Percentiles rank a stretch among this genome's conserved stretches.
phyloP scores from a whole-genome alignment of 495 filamentous ascomycete species.

The Neurospora discreta region DNA sequence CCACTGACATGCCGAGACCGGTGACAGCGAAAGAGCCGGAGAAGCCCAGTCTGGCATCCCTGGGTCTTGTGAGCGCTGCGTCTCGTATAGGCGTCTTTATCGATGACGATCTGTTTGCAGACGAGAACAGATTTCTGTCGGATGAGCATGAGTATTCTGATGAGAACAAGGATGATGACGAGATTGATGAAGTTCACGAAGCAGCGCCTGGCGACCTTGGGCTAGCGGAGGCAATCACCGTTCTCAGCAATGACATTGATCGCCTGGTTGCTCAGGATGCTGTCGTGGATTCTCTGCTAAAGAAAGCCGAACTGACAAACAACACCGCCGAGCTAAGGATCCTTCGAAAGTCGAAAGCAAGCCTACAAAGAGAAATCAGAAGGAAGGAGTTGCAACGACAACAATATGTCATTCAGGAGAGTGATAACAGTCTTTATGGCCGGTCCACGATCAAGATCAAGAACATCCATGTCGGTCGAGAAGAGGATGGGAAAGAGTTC shows the following conservation, averaged over 20 bases:
- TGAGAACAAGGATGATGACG: slow-evolving; percentile 45
- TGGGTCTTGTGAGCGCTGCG: slow-evolving; percentile 76
- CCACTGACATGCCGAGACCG: slow-evolving; percentile 38
- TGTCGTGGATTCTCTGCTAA: slow-evolving; percentile 79
- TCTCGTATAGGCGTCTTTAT: slow-evolving; percentile 79
- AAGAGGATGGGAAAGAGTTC: slow-evolving; percentile 88
- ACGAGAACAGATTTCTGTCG: slow-evolving; percentile 76
- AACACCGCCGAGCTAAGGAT: slow-evolving; percentile 90
- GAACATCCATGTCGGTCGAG: slow-evolving; percentile 80
- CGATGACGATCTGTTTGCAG: slow-evolving; percentile 85
- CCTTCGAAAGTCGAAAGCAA: slow-evolving; percentile 84
- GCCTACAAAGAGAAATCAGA: slow-evolving; percentile 80
- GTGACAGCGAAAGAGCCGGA: slow-evolving; percentile 40
- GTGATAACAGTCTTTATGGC: slow-evolving; percentile 93
- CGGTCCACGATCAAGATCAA: slow-evolving; percentile 82
- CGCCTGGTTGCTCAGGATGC: slow-evolving; percentile 78
- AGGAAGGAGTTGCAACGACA: slow-evolving; percentile 93
- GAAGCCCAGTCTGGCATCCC: slow-evolving; percentile 77
- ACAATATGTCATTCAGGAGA: slow-evolving; percentile 95
- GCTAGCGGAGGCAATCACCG: slow-evolving; percentile 81
- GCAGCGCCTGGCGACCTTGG: slow-evolving; percentile 93
- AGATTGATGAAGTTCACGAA: slow-evolving; percentile 80
- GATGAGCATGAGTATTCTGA: slow-evolving; percentile 74
- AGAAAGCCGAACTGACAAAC: slow-evolving; percentile 94
- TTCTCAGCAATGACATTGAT: slow-evolving; percentile 77